Evolutionary conservation across 2,329 filamentous ascomycete species (phyloP).

Genomic region (Phoma sp.): DNA sequence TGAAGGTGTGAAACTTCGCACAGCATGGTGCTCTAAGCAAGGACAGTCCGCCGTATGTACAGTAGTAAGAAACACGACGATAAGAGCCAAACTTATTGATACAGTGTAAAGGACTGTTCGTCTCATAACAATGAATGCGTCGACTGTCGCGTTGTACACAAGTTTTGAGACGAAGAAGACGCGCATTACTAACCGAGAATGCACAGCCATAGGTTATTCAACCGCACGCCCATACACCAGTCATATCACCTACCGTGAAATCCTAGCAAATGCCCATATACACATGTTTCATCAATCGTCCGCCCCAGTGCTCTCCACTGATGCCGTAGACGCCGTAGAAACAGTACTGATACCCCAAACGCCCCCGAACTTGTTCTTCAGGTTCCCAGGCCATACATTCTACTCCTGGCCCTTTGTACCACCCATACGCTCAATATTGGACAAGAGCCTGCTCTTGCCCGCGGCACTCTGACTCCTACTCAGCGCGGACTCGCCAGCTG

Average conservation of each 20-base stretch:
- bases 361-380: conserved; percentile 1
- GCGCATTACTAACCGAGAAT: neutral
- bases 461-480: conserved; percentile 42
- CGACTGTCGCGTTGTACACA: neutral
- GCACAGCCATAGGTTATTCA: conserved; percentile 11
- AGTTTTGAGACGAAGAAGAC: neutral
- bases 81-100: no score
- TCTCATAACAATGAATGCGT: neutral
- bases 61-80: neutral
- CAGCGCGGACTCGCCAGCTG: conserved; percentile 33
- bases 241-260: neutral
- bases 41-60: neutral
- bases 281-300: conserved; percentile 8
- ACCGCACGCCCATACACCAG: neutral
- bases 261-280: conserved; percentile 3
- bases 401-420: conserved; percentile 47
- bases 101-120: no score
- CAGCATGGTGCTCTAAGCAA: neutral
- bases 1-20: conserved; percentile 26
- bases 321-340: conserved; percentile 9
- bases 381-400: conserved; percentile 12
- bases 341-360: conserved; percentile 7
- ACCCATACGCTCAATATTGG: conserved; percentile 87
- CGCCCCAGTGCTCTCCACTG: neutral
- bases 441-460: conserved; percentile 75